phyloP scores from a whole-genome alignment of 2,329 filamentous ascomycete species.

The Pseudogymnoascus sp. region DNA sequence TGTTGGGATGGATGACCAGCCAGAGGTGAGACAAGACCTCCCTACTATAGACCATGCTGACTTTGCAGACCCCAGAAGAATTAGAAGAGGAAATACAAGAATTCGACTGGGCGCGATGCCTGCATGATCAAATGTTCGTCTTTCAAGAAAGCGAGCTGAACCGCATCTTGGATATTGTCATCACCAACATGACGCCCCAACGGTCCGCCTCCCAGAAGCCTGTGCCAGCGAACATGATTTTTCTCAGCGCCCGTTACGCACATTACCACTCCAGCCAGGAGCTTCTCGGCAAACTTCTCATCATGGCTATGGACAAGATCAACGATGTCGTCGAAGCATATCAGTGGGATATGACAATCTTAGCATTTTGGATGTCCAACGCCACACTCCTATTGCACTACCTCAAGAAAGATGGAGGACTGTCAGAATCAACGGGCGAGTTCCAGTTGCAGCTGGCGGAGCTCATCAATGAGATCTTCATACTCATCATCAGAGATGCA shows the following conservation, averaged over 20 bases:
- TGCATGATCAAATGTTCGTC: constrained; percentile 99
- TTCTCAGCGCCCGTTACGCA: constrained; percentile 89
- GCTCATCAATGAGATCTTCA: constrained; percentile 96
- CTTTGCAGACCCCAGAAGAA: constrained; percentile 58
- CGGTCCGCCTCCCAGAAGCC: constrained; percentile 95
- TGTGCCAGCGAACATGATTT: constrained; percentile 93
- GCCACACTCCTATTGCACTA: constrained; percentile 93
- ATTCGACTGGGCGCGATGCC: constrained; percentile 89
- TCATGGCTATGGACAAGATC: constrained; percentile 88
- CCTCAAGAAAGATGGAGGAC: constrained; percentile 81
- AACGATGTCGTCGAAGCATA: constrained; percentile 92
- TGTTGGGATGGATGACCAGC: constrained; percentile 89
- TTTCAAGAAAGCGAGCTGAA: constrained; percentile 93
- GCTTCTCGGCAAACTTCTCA: constrained; percentile 69
- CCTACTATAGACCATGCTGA: constrained; percentile 24
- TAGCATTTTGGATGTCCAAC: constrained; percentile 98
- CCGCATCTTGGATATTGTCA: constrained; percentile 86
- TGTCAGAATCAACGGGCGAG: constrained; percentile 72
- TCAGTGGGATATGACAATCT: constrained; percentile 99
- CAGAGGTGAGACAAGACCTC: constrained; percentile 55
- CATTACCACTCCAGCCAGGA: constrained; percentile 91
- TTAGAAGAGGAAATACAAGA: constrained; percentile 84
- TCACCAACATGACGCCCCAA: constrained; percentile 96
- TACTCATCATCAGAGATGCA: constrained; percentile 91
- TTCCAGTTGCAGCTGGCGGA: constrained; percentile 93